phyloP scores from a whole-genome alignment of 306 rosid species.

The Malus orientalis region DNA sequence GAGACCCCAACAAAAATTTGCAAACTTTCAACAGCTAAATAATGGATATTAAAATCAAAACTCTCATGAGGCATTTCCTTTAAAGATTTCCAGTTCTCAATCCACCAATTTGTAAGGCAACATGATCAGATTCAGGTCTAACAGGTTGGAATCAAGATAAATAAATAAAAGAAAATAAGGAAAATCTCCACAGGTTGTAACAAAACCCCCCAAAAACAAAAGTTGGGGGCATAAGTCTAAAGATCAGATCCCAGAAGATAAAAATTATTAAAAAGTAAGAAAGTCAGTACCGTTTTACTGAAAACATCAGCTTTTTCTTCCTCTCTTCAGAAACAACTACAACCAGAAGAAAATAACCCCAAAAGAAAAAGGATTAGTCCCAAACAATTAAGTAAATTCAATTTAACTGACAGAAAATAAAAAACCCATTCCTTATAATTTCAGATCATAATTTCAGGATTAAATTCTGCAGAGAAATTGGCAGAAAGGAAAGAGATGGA shows the following conservation, averaged over 20 bases:
- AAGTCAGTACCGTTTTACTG: no score
- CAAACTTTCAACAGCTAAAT: constrained; percentile 31
- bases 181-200: constrained; percentile 23
- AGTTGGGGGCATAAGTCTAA: constrained; percentile 18
- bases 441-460: neutral
- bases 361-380: no score
- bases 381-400: no score
- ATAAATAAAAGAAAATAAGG: constrained; percentile 13
- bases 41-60: constrained; percentile 29
- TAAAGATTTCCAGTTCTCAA: constrained; percentile 21
- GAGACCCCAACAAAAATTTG: neutral
- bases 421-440: neutral
- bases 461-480: neutral
- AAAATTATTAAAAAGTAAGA: neutral
- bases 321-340: no score
- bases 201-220: constrained; percentile 6
- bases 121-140: constrained; percentile 36
- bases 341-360: no score
- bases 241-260: constrained; percentile 22
- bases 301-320: no score
- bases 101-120: constrained; percentile 51
- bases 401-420: no score
- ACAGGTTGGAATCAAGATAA: constrained; percentile 17
- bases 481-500: no score
- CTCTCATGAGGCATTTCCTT: constrained; percentile 9